These are phyloP conservation scores for Magnolia changhungtana DNA, from an alignment of 164 flowering plant genomes.

Conservation along the genomic window DNA sequence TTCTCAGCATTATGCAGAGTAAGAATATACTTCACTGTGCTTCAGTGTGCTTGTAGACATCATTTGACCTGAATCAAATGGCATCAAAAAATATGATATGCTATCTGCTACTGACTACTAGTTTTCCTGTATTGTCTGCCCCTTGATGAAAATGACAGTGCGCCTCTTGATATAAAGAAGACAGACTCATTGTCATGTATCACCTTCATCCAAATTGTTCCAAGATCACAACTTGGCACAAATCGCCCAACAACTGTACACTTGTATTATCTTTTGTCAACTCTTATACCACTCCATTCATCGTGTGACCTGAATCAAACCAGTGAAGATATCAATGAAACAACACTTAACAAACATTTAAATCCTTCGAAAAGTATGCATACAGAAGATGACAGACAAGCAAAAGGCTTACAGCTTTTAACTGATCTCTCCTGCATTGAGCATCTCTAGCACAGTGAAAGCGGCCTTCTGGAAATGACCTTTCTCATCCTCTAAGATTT, in stretches of 20 bases:
- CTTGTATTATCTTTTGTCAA: not conserved
- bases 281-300: not conserved
- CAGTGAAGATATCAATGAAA: not conserved
- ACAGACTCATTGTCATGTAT: not conserved
- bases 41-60: not conserved
- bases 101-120: not conserved
- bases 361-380: not conserved
- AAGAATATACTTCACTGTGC: not conserved
- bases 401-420: slow-evolving; percentile 8
- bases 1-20: not conserved
- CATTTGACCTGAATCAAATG: not conserved
- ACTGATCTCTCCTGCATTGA: slow-evolving; percentile 21
- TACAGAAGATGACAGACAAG: not conserved
- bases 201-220: not conserved
- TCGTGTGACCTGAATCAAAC: not conserved
- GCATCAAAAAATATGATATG: not conserved
- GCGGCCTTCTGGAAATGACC: slow-evolving; percentile 75
- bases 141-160: not conserved
- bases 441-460: slow-evolving; percentile 63
- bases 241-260: no score
- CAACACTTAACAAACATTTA: not conserved
- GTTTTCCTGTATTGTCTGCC: not conserved
- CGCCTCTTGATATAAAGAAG: not conserved
- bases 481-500: slow-evolving; percentile 66
- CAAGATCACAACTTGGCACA: not conserved